Evolutionary conservation across 2,329 filamentous ascomycete genomes (phyloP).

Genomic region (Trichoderma afroharzianum): DNA sequence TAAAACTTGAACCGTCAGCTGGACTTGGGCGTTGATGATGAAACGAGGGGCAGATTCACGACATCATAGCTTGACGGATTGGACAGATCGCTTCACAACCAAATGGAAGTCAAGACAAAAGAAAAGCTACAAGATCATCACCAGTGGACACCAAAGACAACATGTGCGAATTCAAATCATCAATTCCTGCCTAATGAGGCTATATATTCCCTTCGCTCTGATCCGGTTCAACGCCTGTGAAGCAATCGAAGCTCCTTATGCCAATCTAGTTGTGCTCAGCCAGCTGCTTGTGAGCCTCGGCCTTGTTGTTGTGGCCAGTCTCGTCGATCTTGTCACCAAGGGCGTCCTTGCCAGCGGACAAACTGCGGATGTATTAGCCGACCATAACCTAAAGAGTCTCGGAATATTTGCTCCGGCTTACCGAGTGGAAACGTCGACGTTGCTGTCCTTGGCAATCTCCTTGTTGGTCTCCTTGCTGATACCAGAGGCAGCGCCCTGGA

Average conservation of each 20-base stretch:
- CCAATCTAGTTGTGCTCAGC: slow-evolving; percentile 26
- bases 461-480: slow-evolving; percentile 70
- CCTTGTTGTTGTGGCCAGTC: slow-evolving; percentile 39
- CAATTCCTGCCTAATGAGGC: slow-evolving; percentile 4
- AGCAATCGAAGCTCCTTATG: background rate
- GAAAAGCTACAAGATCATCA: background rate
- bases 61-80: background rate
- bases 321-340: slow-evolving; percentile 47
- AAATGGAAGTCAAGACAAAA: no score
- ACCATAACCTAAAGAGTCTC: background rate
- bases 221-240: slow-evolving; percentile 1
- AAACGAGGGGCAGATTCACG: background rate
- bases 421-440: slow-evolving; percentile 53
- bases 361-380: slow-evolving; percentile 35
- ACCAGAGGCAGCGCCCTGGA: slow-evolving; percentile 54
- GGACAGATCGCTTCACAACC: background rate
- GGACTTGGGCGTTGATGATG: background rate
- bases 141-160: background rate
- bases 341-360: slow-evolving; percentile 47
- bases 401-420: slow-evolving; percentile 29
- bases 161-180: background rate
- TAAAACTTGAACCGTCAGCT: background rate
- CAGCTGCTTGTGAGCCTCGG: slow-evolving; percentile 40
- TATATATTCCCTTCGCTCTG: background rate
- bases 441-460: slow-evolving; percentile 60